These are phyloP conservation scores for Hygrocybe coccinea DNA, from an alignment of 768 basidiomycete species.

Conservation along the genomic window DNA sequence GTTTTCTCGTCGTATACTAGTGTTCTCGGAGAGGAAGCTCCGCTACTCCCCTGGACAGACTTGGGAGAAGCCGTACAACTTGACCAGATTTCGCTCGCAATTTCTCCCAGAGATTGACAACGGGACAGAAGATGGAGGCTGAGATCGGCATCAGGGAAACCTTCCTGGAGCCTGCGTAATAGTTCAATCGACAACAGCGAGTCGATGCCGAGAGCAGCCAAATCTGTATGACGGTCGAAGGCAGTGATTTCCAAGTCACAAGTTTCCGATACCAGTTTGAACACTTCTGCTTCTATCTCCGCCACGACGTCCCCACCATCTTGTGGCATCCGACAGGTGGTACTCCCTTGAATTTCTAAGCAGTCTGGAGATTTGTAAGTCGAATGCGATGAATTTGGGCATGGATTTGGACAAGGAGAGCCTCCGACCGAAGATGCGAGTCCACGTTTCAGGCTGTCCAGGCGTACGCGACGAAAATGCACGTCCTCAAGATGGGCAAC, in stretches of 20 bases:
- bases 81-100: conserved; percentile 27
- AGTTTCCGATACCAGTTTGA: conserved; percentile 37
- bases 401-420: neutral
- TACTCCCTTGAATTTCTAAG: neutral
- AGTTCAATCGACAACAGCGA: conserved; percentile 63
- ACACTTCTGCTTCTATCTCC: conserved; percentile 28
- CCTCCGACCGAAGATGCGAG: conserved; percentile 31
- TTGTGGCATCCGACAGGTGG: neutral
- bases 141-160: conserved; percentile 32
- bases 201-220: conserved; percentile 56
- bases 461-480: conserved; percentile 52
- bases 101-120: conserved; percentile 36
- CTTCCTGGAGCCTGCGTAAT: conserved; percentile 30
- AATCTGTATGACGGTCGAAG: conserved; percentile 36
- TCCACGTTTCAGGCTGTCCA: conserved; percentile 45
- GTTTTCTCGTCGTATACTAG: conserved; percentile 35
- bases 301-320: neutral
- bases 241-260: conserved; percentile 36
- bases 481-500: conserved; percentile 56
- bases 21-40: conserved; percentile 35
- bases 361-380: neutral
- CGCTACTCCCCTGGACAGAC: conserved; percentile 6
- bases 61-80: conserved; percentile 8
- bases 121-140: conserved; percentile 28
- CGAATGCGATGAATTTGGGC: neutral